Percentiles rank a stretch among this genome's conserved stretches.
Conservation (phyloP, 1,284 basidiomycete genomes). For the Heliocybe sulcata region DNA sequence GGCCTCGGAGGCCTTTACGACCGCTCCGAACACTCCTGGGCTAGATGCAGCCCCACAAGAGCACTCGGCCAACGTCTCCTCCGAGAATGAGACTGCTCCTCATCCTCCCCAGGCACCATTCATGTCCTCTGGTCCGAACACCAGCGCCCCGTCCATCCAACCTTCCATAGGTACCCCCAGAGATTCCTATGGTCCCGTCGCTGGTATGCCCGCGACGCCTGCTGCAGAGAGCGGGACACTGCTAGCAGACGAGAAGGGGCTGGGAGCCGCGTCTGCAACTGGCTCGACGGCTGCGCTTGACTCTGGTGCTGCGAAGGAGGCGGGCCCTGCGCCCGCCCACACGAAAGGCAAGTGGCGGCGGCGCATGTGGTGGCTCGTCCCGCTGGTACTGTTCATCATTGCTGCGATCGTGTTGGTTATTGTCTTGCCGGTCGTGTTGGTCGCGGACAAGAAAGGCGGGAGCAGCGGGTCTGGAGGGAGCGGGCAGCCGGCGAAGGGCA, state of each 20-base stretch:
- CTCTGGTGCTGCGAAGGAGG: not conserved
- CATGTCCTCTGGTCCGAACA: not conserved
- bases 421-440: conserved; percentile 1
- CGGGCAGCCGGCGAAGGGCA: conserved; percentile 2
- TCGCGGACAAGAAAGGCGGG: not conserved
- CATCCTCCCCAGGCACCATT: not conserved
- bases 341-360: not conserved
- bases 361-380: not conserved
- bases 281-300: not conserved
- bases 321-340: not conserved
- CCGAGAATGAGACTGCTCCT: not conserved
- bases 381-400: not conserved
- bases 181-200: not conserved
- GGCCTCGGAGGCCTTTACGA: not conserved
- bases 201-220: not conserved
- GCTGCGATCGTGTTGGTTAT: not conserved
- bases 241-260: not conserved
- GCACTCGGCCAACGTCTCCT: not conserved
- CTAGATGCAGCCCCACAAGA: not conserved
- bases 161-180: not conserved
- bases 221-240: not conserved
- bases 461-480: not conserved
- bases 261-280: not conserved
- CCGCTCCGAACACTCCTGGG: not conserved
- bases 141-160: not conserved